A percentile compares a stretch with the other conserved stretches of the same genome.
These are phyloP conservation scores for Solanum infundibuliforme DNA, from an alignment of 257 asterid genomes.

Conservation along the genomic window DNA sequence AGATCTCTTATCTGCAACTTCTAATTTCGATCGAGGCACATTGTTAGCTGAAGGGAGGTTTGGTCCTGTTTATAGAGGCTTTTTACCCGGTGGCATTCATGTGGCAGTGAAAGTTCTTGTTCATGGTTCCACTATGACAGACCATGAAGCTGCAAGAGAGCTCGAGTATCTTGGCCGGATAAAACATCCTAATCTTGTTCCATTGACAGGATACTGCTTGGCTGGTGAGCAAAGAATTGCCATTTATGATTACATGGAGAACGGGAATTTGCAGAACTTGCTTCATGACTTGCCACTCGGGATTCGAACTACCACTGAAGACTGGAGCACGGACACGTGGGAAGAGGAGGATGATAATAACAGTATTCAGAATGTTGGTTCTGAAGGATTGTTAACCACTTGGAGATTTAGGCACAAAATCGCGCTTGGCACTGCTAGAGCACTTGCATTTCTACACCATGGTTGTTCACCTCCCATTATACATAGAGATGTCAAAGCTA, in stretches of 20 bases:
- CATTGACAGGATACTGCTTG: constrained; percentile 17
- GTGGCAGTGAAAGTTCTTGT: constrained; percentile 22
- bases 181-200: constrained; percentile 20
- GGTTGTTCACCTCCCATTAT: constrained; percentile 26
- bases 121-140: constrained; percentile 20
- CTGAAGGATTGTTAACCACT: constrained; percentile 14
- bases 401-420: constrained; percentile 20
- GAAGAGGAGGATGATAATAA: constrained; percentile 6
- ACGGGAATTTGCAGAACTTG: constrained; percentile 17
- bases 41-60: constrained; percentile 21
- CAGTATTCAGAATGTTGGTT: constrained; percentile 13
- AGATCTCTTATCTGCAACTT: constrained; percentile 16
- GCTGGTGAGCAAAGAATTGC: constrained; percentile 25
- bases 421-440: constrained; percentile 21
- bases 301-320: constrained; percentile 2
- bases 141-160: constrained; percentile 20
- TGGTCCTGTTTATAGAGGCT: constrained; percentile 20
- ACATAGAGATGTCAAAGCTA: constrained; percentile 19
- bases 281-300: constrained; percentile 15
- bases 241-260: constrained; percentile 19
- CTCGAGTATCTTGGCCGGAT: constrained; percentile 21
- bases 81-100: constrained; percentile 16
- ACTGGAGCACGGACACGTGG: constrained; percentile 18
- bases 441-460: constrained; percentile 24
- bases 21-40: constrained; percentile 16